Base-by-base conservation (phyloP, 495 filamentous ascomycete species). In the Podospora conica region DNA sequence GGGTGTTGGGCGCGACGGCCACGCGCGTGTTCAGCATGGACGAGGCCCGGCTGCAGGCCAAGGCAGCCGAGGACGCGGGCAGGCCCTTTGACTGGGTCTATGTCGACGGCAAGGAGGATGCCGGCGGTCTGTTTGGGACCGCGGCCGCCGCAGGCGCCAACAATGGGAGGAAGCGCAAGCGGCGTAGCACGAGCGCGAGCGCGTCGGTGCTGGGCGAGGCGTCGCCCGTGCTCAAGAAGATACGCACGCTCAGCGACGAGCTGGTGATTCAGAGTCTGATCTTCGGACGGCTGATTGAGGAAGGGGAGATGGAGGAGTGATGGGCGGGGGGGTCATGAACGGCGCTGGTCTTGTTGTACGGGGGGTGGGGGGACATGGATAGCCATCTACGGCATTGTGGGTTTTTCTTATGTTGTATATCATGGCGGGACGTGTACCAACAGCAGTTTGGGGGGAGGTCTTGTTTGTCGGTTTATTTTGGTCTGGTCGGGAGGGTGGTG, bases 241-340 rank as follows among this genome's bases (percentile, higher is more conserved):
- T 89, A 48, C 84, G 82, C 73, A 79, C 77, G 73, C 83, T 96
- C 55, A 89, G 88, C 31, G 91, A 96, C 78, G 93, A 98, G 73
- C 86, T 91, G 73, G 85, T 98, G 29, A 88, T 96, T 64, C 96
- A 98, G 80, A 97, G 93, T 74, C 78, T 98, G 66, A 97, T 98
- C 67, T 71, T 97, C 61, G 95, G 93, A 6, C 85, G 85, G 63
- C 70, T 97, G 67, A 82, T 91, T 69, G 89, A 92, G 61, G 84
- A 87, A 54, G 83, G 75, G 11, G 80, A 82, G 66, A 74, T 82
- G 75, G 73, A 76, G 31, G 72, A 67, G 24, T 76, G 58, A 33
- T n/a, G 33, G 33, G 33, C 10, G 12, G 33, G 10, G 5, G 10
- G 29, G 9, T 9, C 10, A 2, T 31, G 29, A 31, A 11, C 1